Evolutionary conservation across 306 rosid species (phyloP), one percentile per base, ranked within the genome.

Genomic region (Calophaca sinica): DNA sequence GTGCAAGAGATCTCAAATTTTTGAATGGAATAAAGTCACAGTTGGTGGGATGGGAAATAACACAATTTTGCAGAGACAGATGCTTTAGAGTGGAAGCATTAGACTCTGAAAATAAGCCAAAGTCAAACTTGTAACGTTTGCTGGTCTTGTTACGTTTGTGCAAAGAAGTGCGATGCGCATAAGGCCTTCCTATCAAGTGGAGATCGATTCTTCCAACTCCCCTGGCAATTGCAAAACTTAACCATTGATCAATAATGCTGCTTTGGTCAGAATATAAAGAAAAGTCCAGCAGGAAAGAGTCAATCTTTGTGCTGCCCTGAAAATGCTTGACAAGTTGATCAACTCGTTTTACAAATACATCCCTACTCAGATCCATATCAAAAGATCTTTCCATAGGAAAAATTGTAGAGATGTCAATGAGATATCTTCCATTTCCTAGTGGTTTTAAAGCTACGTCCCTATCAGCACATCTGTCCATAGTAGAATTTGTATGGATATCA

Each of bases 31-130:
- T 36, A 38, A 38, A 38, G 31, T 62, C 7, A 9, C 2, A 7
- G n/a, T 36, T 62, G 1, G 48, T 1, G 0, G 49, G 48, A 36
- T 0, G 7, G 28, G 0, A 62, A 36, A 62, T 0, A 36, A 38
- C 0, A 62, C 49, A 62, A 62, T 1, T 0, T 36, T 13, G 5
- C 9, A 62, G n/a, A 38, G 20, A 1, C 13, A 62, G 0, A 38
- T 62, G 68, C 48, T 38, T 62, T 4, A 62, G 49, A 35, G 12
- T 62, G 36, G 75, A 54, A 38, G 33, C 59, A 10, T 20, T 53
- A 53, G 26, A 38, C 11, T 70, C 15, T 0, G 11, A 53, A 70
- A 51, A 53, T 53, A 70, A 36, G 41, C 3, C 2, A 7, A 52
- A 20, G 8, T 36, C n/a, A 10, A 70, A 53, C 15, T 6, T 38